A percentile compares a stretch with the other conserved stretches of the same genome.
Conservation (phyloP, 768 basidiomycete genomes). For the Mycena belliarum region DNA sequence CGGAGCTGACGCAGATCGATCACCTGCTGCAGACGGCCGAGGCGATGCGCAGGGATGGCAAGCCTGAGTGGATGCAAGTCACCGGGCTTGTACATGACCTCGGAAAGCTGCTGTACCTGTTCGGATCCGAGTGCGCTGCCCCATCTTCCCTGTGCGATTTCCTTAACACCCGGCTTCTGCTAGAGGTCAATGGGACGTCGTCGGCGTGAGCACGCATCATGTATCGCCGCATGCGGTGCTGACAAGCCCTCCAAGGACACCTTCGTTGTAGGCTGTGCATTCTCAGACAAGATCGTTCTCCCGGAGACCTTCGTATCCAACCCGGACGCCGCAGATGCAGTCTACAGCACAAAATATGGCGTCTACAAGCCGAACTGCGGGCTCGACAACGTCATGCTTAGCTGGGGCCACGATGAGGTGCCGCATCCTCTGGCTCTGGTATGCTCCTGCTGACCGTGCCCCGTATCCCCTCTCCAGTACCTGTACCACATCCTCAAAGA, state of each 20-base stretch:
- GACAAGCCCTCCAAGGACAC: slow-evolving; percentile 50
- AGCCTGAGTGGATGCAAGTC: slow-evolving; percentile 91
- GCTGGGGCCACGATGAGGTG: slow-evolving; percentile 55
- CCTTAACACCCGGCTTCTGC: no score
- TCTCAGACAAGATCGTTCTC: slow-evolving; percentile 79
- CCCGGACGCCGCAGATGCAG: slow-evolving; percentile 51
- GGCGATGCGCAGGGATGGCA: slow-evolving; percentile 81
- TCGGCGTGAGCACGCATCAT: slow-evolving; percentile 57
- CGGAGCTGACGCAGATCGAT: slow-evolving; percentile 80
- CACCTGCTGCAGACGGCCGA: slow-evolving; percentile 90
- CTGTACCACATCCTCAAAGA: slow-evolving; percentile 82
- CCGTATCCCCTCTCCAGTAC: slow-evolving; percentile 52
- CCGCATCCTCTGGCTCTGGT: slow-evolving; percentile 2
- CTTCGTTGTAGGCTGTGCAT: slow-evolving; percentile 79
- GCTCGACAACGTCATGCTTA: slow-evolving; percentile 76
- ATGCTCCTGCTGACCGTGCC: neutral
- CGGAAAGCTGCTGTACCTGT: slow-evolving; percentile 83
- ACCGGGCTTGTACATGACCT: slow-evolving; percentile 65
- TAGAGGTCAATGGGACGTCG: slow-evolving; percentile 89
- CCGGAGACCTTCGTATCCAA: slow-evolving; percentile 59
- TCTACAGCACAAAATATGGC: slow-evolving; percentile 64
- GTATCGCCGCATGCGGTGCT: slow-evolving; percentile 28
- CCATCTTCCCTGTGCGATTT: no score
- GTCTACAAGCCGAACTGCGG: slow-evolving; percentile 81
- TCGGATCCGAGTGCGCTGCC: slow-evolving; percentile 58